Base-by-base conservation (phyloP, 768 basidiomycete species). In the Leccinum subtestaceum region DNA sequence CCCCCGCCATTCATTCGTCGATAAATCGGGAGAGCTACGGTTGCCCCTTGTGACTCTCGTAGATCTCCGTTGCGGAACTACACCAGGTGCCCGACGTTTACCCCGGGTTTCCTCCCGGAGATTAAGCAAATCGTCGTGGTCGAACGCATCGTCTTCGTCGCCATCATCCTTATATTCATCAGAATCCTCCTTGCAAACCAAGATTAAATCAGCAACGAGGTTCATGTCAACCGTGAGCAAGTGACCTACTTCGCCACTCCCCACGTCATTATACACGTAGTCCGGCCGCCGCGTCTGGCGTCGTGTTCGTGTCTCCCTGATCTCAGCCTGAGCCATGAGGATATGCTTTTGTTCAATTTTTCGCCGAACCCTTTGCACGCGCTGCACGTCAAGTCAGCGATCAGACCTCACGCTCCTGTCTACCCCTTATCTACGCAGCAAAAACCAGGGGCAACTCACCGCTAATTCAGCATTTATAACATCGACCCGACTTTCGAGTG, bases 221-320 rank as follows among this genome's bases (percentile, higher is more conserved):
- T 72, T 60, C 71, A 73, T 57, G 59, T 48, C 19, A 60, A 51
- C 43, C 21, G 52, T 25, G 40, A 57, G 17, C 51, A 53, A 57
- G 45, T 36, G 57, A 62, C 65, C 52, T 60, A 67, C 76, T 84
- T 76, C 78, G 78, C 88, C 91, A 64, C 85, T 87, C 58, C 82
- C 84, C 63, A 80, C 80, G 65, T 87, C 82, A 66, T 81, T 79
- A 72, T 93, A 91, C 53, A 89, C 89, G 73, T 94, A 94, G 77
- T 92, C 88, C 50, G 89, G 88, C 62, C 83, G 85, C 46, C 82
- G 81, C 3, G 87, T 85, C 73, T 83, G 82, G 55, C 88, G 80
- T 60, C 91, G 81, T 19, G 91, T 93, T 60, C 92, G 81, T 27
- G 90, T 93, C 72, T 87, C 84, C 61, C 91, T 83, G 59, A 91